Evolutionary conservation across 2,329 filamentous ascomycete species (phyloP).

Genomic region (Cephalotrichum gorgonifer): DNA sequence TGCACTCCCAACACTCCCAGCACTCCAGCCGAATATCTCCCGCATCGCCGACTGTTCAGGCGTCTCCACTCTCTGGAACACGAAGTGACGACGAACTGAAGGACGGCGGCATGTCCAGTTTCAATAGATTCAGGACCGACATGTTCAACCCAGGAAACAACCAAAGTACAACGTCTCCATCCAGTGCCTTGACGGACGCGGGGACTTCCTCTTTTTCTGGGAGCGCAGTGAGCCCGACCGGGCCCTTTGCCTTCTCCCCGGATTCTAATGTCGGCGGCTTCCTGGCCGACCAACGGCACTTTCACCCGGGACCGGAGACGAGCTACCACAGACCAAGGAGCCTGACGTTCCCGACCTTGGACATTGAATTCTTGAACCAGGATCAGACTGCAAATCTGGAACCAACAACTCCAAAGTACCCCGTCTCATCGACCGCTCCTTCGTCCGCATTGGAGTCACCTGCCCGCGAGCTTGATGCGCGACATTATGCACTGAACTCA

Average conservation of each 20-base stretch:
- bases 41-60: conserved; percentile 55
- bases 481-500: conserved; percentile 16
- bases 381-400: conserved; percentile 1
- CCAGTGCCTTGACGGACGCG: conserved; percentile 56
- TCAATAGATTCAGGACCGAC: not conserved
- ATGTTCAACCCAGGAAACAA: conserved; percentile 36
- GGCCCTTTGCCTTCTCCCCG: conserved; percentile 65
- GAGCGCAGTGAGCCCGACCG: conserved; percentile 62
- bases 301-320: conserved; percentile 19
- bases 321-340: conserved; percentile 67
- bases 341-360: conserved; percentile 73
- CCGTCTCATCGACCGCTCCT: conserved; percentile 39
- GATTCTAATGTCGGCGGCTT: conserved; percentile 62
- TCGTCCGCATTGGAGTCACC: conserved; percentile 32
- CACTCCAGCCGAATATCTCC: conserved; percentile 55
- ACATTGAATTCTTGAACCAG: conserved; percentile 47
- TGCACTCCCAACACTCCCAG: conserved; percentile 18
- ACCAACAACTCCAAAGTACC: conserved; percentile 21
- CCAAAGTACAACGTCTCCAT: conserved; percentile 56
- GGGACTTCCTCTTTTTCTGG: conserved; percentile 47
- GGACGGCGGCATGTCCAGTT: conserved; percentile 26
- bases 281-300: conserved; percentile 23
- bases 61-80: conserved; percentile 59
- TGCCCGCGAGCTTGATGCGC: conserved; percentile 38
- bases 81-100: conserved; percentile 62